These are phyloP conservation scores for Candida ficus DNA, from an alignment of 805 yeast species.

Conservation along the genomic window DNA sequence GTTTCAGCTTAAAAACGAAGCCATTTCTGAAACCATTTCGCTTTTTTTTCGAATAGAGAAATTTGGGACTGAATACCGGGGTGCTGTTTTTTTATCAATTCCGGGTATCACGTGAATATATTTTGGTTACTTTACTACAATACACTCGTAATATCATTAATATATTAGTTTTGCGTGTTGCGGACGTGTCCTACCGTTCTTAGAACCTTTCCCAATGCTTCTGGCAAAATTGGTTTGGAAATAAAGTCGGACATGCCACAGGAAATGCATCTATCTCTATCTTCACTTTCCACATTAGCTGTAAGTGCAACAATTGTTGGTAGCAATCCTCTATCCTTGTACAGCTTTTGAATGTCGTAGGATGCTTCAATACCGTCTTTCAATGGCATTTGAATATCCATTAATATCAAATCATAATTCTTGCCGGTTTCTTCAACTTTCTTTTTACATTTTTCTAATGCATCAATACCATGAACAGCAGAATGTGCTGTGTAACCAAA, in stretches of 20 bases:
- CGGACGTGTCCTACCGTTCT: slow-evolving; percentile 5
- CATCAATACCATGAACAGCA: slow-evolving; percentile 89
- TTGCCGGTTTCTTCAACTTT: slow-evolving; percentile 39
- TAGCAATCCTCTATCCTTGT: slow-evolving; percentile 52
- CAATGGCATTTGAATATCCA: slow-evolving; percentile 95
- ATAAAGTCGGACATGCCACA: slow-evolving; percentile 52
- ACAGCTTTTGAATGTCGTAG: slow-evolving; percentile 53
- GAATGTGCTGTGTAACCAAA: slow-evolving; percentile 48
- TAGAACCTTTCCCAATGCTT: slow-evolving; percentile 27
- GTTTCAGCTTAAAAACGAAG: not conserved
- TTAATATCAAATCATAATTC: slow-evolving; percentile 85
- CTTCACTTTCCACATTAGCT: slow-evolving; percentile 63
- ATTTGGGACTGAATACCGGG: not conserved
- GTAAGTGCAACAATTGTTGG: slow-evolving; percentile 96
- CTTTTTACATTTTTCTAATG: slow-evolving; percentile 82
- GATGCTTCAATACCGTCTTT: slow-evolving; percentile 93
- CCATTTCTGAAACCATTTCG: not conserved
- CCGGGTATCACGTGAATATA: not conserved
- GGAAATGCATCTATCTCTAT: slow-evolving; percentile 38
- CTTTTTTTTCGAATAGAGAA: not conserved
- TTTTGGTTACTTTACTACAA: too few relatives aligned
- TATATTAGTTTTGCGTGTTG: too few relatives aligned
- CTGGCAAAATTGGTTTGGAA: slow-evolving; percentile 48
- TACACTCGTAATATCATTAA: too few relatives aligned
- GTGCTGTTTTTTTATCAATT: too few relatives aligned